phyloP scores from a whole-genome alignment of 2,329 filamentous ascomycete genomes.

The Colletotrichum shisoi region DNA sequence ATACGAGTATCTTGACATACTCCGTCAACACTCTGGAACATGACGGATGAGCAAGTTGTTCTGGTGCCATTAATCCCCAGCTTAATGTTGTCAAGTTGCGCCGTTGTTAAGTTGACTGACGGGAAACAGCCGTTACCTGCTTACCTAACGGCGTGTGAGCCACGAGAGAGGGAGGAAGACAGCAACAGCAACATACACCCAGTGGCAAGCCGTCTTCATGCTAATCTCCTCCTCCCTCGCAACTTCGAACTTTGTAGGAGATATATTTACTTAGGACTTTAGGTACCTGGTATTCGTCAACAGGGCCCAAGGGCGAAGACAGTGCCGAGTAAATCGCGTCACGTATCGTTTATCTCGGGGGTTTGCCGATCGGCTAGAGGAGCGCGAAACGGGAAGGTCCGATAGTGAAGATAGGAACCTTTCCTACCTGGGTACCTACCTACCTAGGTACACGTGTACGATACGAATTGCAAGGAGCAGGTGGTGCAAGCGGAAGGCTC shows the following conservation, averaged over 20 bases:
- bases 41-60: neutral
- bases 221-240: too few relatives aligned
- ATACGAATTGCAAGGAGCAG: neutral
- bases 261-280: too few relatives aligned
- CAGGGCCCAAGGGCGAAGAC: neutral
- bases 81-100: too few relatives aligned
- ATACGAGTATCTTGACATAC: neutral
- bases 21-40: neutral
- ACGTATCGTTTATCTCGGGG: neutral
- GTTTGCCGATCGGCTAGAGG: constrained; percentile 10
- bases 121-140: too few relatives aligned
- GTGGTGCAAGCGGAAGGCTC: constrained; percentile 2
- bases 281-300: too few relatives aligned
- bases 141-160: too few relatives aligned
- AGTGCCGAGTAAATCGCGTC: neutral
- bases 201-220: too few relatives aligned
- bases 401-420: neutral
- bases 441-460: neutral
- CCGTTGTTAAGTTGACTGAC: too few relatives aligned
- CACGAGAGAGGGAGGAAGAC: too few relatives aligned
- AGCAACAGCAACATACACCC: too few relatives aligned
- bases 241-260: too few relatives aligned
- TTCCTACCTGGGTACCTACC: neutral
- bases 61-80: neutral
- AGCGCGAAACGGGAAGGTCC: constrained; percentile 1